Evolutionary conservation across 768 basidiomycete species (phyloP), one percentile per base, ranked within the genome.

Genomic region (Boletus eberwhitei): DNA sequence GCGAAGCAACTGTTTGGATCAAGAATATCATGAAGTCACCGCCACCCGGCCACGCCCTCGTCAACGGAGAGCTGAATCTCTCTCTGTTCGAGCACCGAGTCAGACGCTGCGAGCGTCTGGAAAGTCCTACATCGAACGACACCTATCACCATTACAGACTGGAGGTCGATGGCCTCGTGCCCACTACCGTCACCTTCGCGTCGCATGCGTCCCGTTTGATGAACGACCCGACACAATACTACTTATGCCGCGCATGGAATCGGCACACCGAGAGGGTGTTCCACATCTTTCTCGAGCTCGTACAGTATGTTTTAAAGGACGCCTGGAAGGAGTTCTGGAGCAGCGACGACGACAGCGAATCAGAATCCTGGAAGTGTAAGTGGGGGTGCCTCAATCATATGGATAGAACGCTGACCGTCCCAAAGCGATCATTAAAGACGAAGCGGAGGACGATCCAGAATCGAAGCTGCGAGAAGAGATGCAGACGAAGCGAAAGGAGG

Each of bases 41-140:
- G 2, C 59, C 59, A 19, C 56, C 58, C 3, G 62, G 66, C 2
- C 59, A 66, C 21, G 36, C 57, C 19, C 54, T 67, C 32, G 39
- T 62, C 53, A 69, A 69, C 31, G 64, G 66, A 17, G 58, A 58
- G 37, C 38, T 67, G 46, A 67, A 55, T 14, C 3, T 67, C 11
- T 46, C 64, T 19, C 5, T 69, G 17, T 59, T 66, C 26, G 62
- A 69, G 47, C 58, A 67, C 38, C 54, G 2, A 29, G 59, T 67
- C 36, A 43, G n/a, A 4, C 5, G 21, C 6, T 67, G 59, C 48
- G 40, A 57, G 19, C 45, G 9, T 5, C 8, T 57, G 16, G n/a
- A 36, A 26, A 39, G 34, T 8, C 2, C 37, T 0, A 3, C 8
- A 12, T 5, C 39, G 17, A n/a, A 12, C 13, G 51, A 47, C 11